These are phyloP conservation scores for Bryopsis sp. DNA, from an alignment of 139 green algal genomes.

Conservation along the genomic window DNA sequence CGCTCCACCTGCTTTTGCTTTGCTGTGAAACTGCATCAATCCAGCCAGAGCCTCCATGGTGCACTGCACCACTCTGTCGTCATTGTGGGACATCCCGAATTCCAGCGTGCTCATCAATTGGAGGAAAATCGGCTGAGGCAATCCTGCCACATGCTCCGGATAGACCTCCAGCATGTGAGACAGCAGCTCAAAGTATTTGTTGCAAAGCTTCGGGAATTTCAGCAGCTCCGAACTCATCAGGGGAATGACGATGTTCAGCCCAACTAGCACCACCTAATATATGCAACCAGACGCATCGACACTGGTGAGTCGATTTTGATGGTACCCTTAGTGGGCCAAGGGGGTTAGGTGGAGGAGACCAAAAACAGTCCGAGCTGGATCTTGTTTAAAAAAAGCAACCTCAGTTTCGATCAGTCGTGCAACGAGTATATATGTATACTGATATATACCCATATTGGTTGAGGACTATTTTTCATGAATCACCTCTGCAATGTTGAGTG, in stretches of 20 bases:
- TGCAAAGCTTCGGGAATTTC: slow-evolving; percentile 68
- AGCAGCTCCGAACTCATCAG: slow-evolving; percentile 67
- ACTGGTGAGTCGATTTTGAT: not conserved
- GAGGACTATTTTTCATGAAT: too few relatives aligned
- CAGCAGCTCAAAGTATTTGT: slow-evolving; percentile 67
- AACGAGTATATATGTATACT: too few relatives aligned
- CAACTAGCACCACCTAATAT: slow-evolving; percentile 55
- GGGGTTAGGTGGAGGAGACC: too few relatives aligned
- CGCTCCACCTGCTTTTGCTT: not conserved
- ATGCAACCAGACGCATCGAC: not conserved
- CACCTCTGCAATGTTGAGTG: slow-evolving; percentile 24
- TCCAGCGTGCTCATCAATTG: slow-evolving; percentile 48
- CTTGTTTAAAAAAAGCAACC: too few relatives aligned
- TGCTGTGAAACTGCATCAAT: not conserved
- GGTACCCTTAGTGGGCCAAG: too few relatives aligned
- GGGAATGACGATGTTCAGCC: slow-evolving; percentile 68
- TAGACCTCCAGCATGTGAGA: slow-evolving; percentile 70
- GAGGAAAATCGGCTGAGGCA: slow-evolving; percentile 38
- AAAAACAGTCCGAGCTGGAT: too few relatives aligned
- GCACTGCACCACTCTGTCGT: slow-evolving; percentile 37
- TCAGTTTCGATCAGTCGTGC: too few relatives aligned
- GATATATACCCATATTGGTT: too few relatives aligned
- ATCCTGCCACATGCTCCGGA: slow-evolving; percentile 47
- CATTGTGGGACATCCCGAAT: slow-evolving; percentile 40
- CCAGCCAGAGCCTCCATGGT: slow-evolving; percentile 32